phyloP scores from a whole-genome alignment of 116 monocot species.

The Posidonia oceanica region DNA sequence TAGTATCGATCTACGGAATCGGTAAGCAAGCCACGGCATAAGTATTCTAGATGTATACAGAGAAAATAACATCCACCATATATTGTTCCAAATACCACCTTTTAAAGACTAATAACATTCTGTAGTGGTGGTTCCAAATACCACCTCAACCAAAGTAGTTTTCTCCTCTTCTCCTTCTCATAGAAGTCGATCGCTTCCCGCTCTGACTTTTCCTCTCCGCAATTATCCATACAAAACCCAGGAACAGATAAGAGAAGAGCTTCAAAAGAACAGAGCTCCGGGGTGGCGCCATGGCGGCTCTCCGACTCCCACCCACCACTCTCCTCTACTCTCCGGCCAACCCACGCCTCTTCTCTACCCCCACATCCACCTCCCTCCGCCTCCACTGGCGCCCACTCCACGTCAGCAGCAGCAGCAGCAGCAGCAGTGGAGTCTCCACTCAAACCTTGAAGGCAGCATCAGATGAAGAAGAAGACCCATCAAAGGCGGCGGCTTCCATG shows the following conservation, averaged over 20 bases:
- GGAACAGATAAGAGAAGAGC: background rate
- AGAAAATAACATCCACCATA: too few species aligned
- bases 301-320: background rate
- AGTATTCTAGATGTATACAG: too few species aligned
- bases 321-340: conserved; percentile 6
- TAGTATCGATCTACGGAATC: too few species aligned
- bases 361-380: conserved; percentile 1
- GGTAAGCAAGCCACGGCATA: too few species aligned
- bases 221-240: background rate
- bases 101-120: too few species aligned
- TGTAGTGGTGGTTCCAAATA: too few species aligned
- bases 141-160: too few species aligned
- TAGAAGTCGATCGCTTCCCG: too few species aligned
- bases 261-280: background rate
- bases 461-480: conserved; percentile 11
- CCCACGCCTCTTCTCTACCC: conserved; percentile 4
- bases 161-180: too few species aligned
- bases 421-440: conserved; percentile 8
- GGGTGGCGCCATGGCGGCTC: background rate
- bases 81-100: too few species aligned
- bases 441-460: conserved; percentile 23
- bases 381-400: conserved; percentile 5
- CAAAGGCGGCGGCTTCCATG: conserved; percentile 7
- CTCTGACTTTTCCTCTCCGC: too few species aligned
- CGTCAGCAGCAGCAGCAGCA: conserved; percentile 4